phyloP scores from a whole-genome alignment of 31 red algal species.

The Porphyra umbilicalis region DNA sequence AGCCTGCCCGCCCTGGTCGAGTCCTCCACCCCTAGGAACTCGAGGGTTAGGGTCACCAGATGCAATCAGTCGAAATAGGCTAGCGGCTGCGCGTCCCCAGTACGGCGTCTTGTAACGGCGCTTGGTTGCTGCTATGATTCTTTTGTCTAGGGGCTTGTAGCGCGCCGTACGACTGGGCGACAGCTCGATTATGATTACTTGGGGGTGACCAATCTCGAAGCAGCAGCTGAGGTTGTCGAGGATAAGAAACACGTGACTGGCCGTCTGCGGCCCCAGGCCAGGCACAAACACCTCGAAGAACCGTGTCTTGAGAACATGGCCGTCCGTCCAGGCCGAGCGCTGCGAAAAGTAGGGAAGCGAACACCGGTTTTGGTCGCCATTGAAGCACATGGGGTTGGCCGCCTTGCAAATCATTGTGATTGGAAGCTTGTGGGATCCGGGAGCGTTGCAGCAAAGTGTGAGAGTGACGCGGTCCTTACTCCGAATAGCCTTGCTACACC shows the following conservation, averaged over 20 bases:
- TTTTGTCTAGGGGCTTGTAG: conserved; percentile 18
- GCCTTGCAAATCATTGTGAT: conserved; percentile 5
- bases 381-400: neutral
- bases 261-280: neutral
- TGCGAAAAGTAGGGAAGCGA: neutral
- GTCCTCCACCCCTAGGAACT: neutral
- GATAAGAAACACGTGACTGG: neutral
- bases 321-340: conserved; percentile 12
- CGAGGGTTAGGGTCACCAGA: neutral
- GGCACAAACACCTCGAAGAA: conserved; percentile 7
- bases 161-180: neutral
- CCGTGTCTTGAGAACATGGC: neutral
- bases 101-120: neutral
- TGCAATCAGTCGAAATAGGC: neutral
- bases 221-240: conserved; percentile 11
- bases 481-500: conserved; percentile 10
- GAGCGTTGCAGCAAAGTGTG: conserved; percentile 8
- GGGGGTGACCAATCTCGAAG: neutral
- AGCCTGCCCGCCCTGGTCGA: neutral
- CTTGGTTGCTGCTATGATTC: conserved; percentile 9
- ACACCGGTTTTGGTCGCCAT: neutral
- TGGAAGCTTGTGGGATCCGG: conserved; percentile 12
- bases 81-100: neutral
- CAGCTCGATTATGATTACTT: neutral
- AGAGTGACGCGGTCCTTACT: conserved; percentile 3